These are phyloP conservation scores for Gossypium gossypioides DNA, from an alignment of 441 rosid genomes.

Conservation along the genomic window DNA sequence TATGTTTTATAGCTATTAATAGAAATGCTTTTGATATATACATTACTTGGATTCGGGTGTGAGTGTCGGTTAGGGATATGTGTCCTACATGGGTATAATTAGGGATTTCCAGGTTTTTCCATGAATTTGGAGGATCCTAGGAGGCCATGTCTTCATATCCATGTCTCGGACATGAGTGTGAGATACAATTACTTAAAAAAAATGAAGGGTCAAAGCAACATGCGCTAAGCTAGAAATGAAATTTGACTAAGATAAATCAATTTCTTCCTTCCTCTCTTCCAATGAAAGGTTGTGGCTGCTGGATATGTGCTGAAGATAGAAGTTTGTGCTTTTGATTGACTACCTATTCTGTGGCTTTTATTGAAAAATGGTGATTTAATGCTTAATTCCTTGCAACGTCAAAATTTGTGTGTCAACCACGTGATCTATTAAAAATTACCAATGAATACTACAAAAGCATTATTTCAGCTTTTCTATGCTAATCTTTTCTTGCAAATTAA, in stretches of 20 bases:
- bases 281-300: not conserved
- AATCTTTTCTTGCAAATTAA: slow-evolving; percentile 1
- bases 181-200: not conserved
- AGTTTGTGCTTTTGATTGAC: not conserved
- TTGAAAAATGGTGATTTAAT: not conserved
- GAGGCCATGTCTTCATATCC: not conserved
- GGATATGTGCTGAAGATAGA: not conserved
- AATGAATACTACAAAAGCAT: not conserved
- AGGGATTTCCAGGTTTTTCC: not conserved
- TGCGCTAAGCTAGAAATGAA: not conserved
- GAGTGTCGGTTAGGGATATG: not conserved
- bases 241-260: slow-evolving; percentile 2
- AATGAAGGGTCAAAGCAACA: not conserved
- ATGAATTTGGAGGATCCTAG: not conserved
- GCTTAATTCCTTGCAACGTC: slow-evolving; percentile 4
- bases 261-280: not conserved
- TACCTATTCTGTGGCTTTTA: not conserved
- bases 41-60: not conserved
- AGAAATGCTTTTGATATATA: not conserved
- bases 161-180: not conserved
- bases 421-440: not conserved
- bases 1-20: not conserved
- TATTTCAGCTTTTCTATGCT: slow-evolving; percentile 1
- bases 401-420: not conserved
- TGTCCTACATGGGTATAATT: not conserved